Base-by-base conservation (phyloP, 2,329 filamentous ascomycete species). In the Fusarium denticulatum region DNA sequence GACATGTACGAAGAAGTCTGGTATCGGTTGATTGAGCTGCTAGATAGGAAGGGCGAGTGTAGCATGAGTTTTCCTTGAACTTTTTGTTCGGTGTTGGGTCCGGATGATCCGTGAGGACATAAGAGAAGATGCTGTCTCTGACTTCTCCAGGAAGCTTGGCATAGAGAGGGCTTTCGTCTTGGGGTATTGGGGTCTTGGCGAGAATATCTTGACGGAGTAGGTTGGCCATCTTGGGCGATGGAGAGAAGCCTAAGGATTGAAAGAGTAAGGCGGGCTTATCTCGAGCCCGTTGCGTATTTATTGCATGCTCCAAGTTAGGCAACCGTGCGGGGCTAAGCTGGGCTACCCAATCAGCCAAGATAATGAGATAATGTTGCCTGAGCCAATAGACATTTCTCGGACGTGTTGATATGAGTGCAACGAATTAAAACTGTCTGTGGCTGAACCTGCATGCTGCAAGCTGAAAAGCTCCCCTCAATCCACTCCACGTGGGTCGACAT, bases 131-230 rank as follows among this genome's bases (percentile, higher is more conserved):
- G 4, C 79, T 74, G 67, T 81, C 81, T 61, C 88, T 85, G 20
- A 89, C 72, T 75, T 90, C 88, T 22, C 83, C 82, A 0, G 88
- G 87, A 0, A 89, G 74, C 4, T 68, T 22, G 4, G 61, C 45
- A 70, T 85, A 86, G 2, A 86, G 75, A 3, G 73, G 79, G 20
- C 66, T 79, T 2, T 61, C 14, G 4, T 24, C 10, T n/a, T 80
- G 79, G 0, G 71, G 37, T 6, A 34, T 5, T 5, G 30, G 36
- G 1, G 18, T 0, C 13, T 65, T 43, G 8, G 40, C 30, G 7
- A 69, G 42, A 0, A 69, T 47, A 3, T 18, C 34, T 16, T 68
- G 60, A 12, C 66, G 65, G 3, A 63, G 22, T 16, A 24, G 8
- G 6, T 20, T 22, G 15, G 40, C 2, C 62, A 66, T 71, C 36